phyloP scores from a whole-genome alignment of 2,329 filamentous ascomycete species.

The Epichloe elymi region DNA sequence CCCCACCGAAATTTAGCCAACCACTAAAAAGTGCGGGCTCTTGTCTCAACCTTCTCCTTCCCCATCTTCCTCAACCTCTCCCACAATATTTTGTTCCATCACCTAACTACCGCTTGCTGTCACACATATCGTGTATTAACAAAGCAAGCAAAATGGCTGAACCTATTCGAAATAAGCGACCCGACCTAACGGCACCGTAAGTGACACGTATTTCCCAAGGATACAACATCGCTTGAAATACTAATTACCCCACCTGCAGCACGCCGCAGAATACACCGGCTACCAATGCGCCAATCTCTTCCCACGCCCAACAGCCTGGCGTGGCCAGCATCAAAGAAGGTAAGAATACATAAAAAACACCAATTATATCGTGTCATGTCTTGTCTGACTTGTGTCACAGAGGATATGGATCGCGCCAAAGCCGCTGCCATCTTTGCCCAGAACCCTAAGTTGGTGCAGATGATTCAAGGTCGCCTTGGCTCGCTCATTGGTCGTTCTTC shows the following conservation, averaged over 20 bases:
- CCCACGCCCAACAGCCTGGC: slow-evolving; percentile 88
- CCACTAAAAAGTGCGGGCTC: slow-evolving; percentile 21
- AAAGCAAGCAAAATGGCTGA: slow-evolving; percentile 41
- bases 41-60: slow-evolving; percentile 18
- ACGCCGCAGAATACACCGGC: slow-evolving; percentile 98
- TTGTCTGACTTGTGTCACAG: slow-evolving; percentile 32
- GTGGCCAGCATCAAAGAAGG: slow-evolving; percentile 96
- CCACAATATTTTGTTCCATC: slow-evolving; percentile 16
- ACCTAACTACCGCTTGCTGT: slow-evolving; percentile 12
- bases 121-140: not conserved
- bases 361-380: not conserved
- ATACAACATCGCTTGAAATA: slow-evolving; percentile 13
- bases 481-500: slow-evolving; percentile 89
- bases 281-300: slow-evolving; percentile 92
- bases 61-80: slow-evolving; percentile 14
- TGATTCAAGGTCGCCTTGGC: slow-evolving; percentile 96
- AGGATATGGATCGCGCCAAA: slow-evolving; percentile 77
- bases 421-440: slow-evolving; percentile 90
- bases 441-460: slow-evolving; percentile 86
- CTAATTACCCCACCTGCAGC: slow-evolving; percentile 41
- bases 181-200: slow-evolving; percentile 46
- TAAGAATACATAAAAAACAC: slow-evolving; percentile 32
- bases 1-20: slow-evolving; percentile 28
- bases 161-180: slow-evolving; percentile 50
- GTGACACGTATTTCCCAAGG: slow-evolving; percentile 18